A percentile compares a stretch with the other conserved stretches of the same genome.
Evolutionary conservation across 768 basidiomycete genomes (phyloP).

Genomic region (Mycena galopus): DNA sequence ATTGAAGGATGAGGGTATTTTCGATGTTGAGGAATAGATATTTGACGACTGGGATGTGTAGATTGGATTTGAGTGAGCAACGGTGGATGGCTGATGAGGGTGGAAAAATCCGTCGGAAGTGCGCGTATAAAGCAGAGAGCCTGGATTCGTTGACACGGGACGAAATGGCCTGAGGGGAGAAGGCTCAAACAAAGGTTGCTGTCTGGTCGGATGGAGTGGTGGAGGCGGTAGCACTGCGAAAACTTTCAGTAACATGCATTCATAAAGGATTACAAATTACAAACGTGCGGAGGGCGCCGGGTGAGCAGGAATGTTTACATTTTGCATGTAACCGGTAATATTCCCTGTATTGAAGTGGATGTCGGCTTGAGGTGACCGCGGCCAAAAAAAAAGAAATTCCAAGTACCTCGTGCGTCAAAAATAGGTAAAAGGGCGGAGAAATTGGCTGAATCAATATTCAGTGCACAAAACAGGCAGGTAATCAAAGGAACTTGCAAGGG

Average conservation of each 20-base stretch:
- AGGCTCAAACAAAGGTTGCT: background rate
- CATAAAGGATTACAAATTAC: background rate
- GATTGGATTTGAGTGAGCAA: background rate
- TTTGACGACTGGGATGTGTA: background rate
- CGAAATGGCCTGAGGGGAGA: background rate
- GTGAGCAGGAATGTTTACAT: background rate
- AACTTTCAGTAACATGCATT: background rate
- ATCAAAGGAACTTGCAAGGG: background rate
- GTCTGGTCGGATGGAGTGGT: background rate
- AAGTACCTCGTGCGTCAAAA: background rate
- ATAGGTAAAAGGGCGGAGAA: background rate
- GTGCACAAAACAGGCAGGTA: background rate
- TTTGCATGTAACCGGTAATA: background rate
- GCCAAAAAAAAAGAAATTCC: background rate
- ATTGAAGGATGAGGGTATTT: background rate
- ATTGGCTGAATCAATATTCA: background rate
- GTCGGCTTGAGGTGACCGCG: background rate
- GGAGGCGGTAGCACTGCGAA: background rate
- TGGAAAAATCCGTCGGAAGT: background rate
- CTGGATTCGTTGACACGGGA: background rate
- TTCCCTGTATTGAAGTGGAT: background rate
- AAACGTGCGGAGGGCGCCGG: background rate
- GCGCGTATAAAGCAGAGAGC: background rate
- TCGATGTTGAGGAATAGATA: background rate
- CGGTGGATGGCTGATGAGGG: background rate